Percentiles rank a stretch among this genome's conserved stretches.
Evolutionary conservation across 768 basidiomycete genomes (phyloP).

Genomic region (Boletus speciosus): DNA sequence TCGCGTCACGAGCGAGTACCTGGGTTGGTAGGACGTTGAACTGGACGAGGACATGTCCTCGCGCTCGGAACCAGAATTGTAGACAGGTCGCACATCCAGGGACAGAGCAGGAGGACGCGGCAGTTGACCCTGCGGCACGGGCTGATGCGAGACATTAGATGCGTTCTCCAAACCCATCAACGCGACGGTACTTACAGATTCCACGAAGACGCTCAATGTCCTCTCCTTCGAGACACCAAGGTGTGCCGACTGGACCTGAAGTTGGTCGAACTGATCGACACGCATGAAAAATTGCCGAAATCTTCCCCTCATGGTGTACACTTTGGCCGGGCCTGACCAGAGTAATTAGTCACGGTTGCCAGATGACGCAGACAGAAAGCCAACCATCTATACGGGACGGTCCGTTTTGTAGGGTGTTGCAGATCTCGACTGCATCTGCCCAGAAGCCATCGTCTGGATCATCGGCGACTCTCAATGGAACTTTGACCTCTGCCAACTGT

Average conservation of each 20-base stretch:
- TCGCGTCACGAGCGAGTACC: constrained; percentile 19
- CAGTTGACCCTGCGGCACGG: constrained; percentile 23
- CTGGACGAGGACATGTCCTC: constrained; percentile 6
- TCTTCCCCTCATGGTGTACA: constrained; percentile 62
- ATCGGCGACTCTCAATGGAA: constrained; percentile 50
- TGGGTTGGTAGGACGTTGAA: neutral
- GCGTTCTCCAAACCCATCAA: neutral
- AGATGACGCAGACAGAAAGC: neutral
- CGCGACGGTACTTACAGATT: constrained; percentile 42
- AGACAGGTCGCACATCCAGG: constrained; percentile 4
- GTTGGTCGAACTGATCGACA: constrained; percentile 47
- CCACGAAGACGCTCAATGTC: constrained; percentile 57
- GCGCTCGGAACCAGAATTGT: constrained; percentile 22
- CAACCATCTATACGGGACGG: constrained; percentile 70
- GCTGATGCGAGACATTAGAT: constrained; percentile 20
- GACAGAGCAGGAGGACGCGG: constrained; percentile 20
- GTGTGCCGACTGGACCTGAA: constrained; percentile 53
- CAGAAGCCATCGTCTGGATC: constrained; percentile 57
- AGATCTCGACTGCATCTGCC: constrained; percentile 66
- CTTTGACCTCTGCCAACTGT: constrained; percentile 62
- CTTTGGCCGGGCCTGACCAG: constrained; percentile 58
- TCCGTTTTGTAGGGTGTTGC: constrained; percentile 52
- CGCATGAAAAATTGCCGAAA: constrained; percentile 69
- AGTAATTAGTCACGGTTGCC: neutral
- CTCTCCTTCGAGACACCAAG: constrained; percentile 51